A percentile compares a stretch with the other conserved stretches of the same genome.
Conservation (phyloP, 2,329 filamentous ascomycete genomes). For the Sporothrix phasma region DNA sequence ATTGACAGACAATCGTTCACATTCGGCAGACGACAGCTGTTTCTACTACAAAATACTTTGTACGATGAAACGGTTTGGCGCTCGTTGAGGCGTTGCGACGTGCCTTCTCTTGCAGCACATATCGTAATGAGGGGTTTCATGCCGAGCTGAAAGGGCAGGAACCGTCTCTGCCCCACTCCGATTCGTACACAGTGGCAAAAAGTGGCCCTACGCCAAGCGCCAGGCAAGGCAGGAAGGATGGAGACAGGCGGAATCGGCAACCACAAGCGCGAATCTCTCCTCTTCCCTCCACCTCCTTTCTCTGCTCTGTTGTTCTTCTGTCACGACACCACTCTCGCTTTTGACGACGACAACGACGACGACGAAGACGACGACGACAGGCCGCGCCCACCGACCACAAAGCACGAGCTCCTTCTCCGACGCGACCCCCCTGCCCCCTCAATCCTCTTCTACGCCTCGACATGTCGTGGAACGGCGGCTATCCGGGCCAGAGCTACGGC, state of each 20-base stretch:
- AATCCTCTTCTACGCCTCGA: not conserved
- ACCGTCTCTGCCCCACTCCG: not conserved
- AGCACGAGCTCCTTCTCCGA: not conserved
- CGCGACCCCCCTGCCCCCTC: not conserved
- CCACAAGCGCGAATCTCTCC: not conserved
- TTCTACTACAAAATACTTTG: too few relatives aligned
- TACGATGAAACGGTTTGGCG: too few relatives aligned
- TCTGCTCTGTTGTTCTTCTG: too few relatives aligned
- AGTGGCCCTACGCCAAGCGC: not conserved
- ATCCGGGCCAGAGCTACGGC: slow-evolving; percentile 23
- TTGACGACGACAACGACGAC: not conserved
- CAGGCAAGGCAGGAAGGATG: not conserved
- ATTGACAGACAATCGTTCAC: too few relatives aligned
- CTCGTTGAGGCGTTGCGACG: too few relatives aligned
- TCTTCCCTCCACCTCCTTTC: not conserved
- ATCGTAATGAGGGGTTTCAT: slow-evolving; percentile 1
- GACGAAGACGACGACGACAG: not conserved
- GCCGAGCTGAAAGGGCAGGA: not conserved
- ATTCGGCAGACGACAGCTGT: too few relatives aligned
- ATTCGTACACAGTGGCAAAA: not conserved
- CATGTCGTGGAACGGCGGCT: slow-evolving; percentile 17
- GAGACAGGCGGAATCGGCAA: not conserved
- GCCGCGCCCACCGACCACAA: too few relatives aligned
- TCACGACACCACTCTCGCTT: not conserved
- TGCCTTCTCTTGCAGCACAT: not conserved